Evolutionary conservation across 495 filamentous ascomycete genomes (phyloP), one percentile per base, ranked within the genome.

Genomic region (Neurospora cerealis): DNA sequence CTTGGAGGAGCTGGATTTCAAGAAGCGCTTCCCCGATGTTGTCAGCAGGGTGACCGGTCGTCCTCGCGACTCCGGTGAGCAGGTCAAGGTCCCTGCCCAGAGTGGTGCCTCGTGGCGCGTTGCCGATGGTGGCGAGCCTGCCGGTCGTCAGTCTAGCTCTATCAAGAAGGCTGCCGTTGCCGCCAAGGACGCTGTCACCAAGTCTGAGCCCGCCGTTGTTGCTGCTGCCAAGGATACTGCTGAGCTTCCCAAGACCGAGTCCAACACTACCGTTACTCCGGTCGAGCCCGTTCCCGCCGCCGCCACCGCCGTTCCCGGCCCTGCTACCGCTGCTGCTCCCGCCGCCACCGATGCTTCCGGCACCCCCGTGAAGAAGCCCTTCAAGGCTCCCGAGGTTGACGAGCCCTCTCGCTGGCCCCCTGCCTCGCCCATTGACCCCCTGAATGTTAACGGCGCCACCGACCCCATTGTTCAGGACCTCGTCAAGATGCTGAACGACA

Each of bases 1-100:
- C 83, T 92, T 99, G 74, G 96, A 99, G 83, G 96, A 99, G 83
- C 89, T 93, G 62, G 94, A 97, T 81, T 98, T 96, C 83, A 90
- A 92, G 77, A 93, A 91, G 81, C 90, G 95, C 28, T 98, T 97
- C 85, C 95, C 95, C 40, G 90, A 90, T 74, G 87, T 91, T 39
- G 83, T 89, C 21, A 86, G 83, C 74, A 84, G 79, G 40, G 80
- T 85, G 70, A 73, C 78, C 3, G 86, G 78, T 79, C 80, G 79
- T 73, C 79, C 76, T n/a, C 74, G 85, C 77, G 91, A 92, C 70
- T 85, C 88, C 39, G 89, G 91, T 75, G 89, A 89, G 75, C 89
- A 92, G 76, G 88, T 97, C 74, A 96, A 89, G 72, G 93, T 99
- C 76, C 90, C 94, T 5, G 89, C 91, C 79, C 90, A 93, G 79